These are phyloP conservation scores for Boletus austroedulis DNA, from an alignment of 1,284 basidiomycete species.

Conservation along the genomic window DNA sequence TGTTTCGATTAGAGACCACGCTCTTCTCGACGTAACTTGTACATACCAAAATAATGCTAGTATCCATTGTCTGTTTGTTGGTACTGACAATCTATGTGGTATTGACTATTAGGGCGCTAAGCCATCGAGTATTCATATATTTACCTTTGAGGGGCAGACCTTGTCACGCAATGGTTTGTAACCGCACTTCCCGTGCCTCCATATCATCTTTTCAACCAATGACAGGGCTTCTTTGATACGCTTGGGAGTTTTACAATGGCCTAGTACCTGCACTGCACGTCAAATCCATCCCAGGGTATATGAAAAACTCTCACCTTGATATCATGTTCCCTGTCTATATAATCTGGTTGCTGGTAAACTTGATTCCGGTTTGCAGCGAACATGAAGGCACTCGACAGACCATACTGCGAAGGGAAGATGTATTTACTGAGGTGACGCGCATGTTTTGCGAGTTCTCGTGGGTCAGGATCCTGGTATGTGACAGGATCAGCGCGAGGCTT, in stretches of 20 bases:
- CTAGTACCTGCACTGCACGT: constrained; percentile 39
- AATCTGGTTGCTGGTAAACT: constrained; percentile 45
- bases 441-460: constrained; percentile 43
- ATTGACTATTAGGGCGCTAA: not conserved
- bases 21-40: not conserved
- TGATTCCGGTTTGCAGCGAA: constrained; percentile 28
- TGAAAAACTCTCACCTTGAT: constrained; percentile 52
- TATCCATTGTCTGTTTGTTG: constrained; percentile 46
- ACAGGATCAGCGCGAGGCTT: constrained; percentile 25
- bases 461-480: constrained; percentile 41
- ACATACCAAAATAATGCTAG: constrained; percentile 55
- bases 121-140: not conserved
- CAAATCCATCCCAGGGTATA: not conserved
- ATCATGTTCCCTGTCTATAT: constrained; percentile 63
- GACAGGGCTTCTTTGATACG: constrained; percentile 56
- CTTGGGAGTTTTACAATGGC: constrained; percentile 67
- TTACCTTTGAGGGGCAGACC: constrained; percentile 74
- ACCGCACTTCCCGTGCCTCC: constrained; percentile 67
- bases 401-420: constrained; percentile 78
- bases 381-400: constrained; percentile 57
- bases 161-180: constrained; percentile 66
- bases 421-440: constrained; percentile 75
- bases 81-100: constrained; percentile 30
- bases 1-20: constrained; percentile 30
- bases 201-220: constrained; percentile 61